phyloP scores from a whole-genome alignment of 192 early-diverging fungal species.

The Coemansia erecta region DNA sequence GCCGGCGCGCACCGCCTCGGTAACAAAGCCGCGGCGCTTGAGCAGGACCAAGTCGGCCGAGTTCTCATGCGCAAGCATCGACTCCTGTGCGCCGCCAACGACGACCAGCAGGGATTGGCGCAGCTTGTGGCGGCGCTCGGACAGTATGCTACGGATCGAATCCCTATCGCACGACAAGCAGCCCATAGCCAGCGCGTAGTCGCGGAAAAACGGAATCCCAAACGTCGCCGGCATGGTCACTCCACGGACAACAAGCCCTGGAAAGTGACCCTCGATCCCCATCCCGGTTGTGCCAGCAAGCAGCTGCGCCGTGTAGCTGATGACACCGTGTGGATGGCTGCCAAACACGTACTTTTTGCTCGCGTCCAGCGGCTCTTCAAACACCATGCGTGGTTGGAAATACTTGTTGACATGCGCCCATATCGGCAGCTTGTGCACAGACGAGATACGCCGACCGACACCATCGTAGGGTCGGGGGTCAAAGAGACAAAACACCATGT shows the following conservation, averaged over 20 bases:
- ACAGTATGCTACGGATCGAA: constrained; percentile 77
- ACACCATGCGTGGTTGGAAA: constrained; percentile 76
- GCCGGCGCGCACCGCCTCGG: constrained; percentile 78
- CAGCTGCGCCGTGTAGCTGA: constrained; percentile 76
- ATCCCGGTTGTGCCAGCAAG: constrained; percentile 83
- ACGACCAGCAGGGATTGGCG: constrained; percentile 68
- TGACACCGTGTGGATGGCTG: constrained; percentile 89
- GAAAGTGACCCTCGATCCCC: constrained; percentile 69
- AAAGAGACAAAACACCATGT: constrained; percentile 72
- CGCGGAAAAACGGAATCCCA: constrained; percentile 80
- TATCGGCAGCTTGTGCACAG: constrained; percentile 51
- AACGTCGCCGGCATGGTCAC: constrained; percentile 86
- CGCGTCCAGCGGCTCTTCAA: constrained; percentile 83
- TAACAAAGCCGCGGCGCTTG: constrained; percentile 87
- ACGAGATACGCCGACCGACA: constrained; percentile 58
- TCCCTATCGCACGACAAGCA: constrained; percentile 71
- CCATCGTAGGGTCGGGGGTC: constrained; percentile 80
- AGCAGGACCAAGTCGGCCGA: constrained; percentile 69
- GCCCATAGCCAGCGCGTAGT: constrained; percentile 76
- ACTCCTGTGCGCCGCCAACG: constrained; percentile 88
- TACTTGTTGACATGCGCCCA: constrained; percentile 82
- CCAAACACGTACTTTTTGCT: constrained; percentile 86
- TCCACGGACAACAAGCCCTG: constrained; percentile 74
- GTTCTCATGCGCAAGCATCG: constrained; percentile 65
- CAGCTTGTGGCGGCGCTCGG: constrained; percentile 58